Evolutionary conservation across 768 basidiomycete genomes (phyloP).

Genomic region (Strobilomyces echinocephalus): DNA sequence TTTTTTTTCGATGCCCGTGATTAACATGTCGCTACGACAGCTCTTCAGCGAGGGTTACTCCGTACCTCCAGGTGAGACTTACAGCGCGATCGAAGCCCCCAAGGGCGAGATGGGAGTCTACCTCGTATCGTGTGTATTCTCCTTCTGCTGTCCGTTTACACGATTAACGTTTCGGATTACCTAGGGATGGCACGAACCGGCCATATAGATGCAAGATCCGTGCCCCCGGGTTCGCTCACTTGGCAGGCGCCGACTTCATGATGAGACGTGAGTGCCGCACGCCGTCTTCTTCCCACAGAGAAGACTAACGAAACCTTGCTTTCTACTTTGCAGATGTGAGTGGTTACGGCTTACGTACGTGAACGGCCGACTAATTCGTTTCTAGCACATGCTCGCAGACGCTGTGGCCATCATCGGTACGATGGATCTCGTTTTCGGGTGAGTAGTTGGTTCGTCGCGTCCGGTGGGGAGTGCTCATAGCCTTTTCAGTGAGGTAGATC

Average conservation of each 20-base stretch:
- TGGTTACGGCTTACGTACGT: background rate
- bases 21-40: constrained; percentile 35
- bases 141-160: too few species aligned
- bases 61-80: constrained; percentile 94
- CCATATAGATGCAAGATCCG: constrained; percentile 97
- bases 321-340: constrained; percentile 34
- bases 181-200: constrained; percentile 87
- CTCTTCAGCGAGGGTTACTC: constrained; percentile 96
- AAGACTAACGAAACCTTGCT: constrained; percentile 1
- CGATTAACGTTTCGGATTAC: background rate
- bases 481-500: constrained; percentile 27
- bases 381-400: constrained; percentile 85
- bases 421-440: constrained; percentile 98
- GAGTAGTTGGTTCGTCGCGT: constrained; percentile 32
- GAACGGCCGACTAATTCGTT: constrained; percentile 25
- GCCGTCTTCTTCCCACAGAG: background rate
- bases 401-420: constrained; percentile 97
- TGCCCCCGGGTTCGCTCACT: constrained; percentile 93
- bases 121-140: constrained; percentile 35
- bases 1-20: background rate
- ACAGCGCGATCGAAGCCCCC: constrained; percentile 95
- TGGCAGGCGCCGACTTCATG: constrained; percentile 97
- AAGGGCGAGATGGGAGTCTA: constrained; percentile 99
- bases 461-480: background rate
- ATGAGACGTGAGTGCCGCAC: constrained; percentile 69